Percentiles rank a stretch among this genome's conserved stretches.
Evolutionary conservation across 352 stramenopile genomes (phyloP).

Genomic region (Aphanomyces invadans): DNA sequence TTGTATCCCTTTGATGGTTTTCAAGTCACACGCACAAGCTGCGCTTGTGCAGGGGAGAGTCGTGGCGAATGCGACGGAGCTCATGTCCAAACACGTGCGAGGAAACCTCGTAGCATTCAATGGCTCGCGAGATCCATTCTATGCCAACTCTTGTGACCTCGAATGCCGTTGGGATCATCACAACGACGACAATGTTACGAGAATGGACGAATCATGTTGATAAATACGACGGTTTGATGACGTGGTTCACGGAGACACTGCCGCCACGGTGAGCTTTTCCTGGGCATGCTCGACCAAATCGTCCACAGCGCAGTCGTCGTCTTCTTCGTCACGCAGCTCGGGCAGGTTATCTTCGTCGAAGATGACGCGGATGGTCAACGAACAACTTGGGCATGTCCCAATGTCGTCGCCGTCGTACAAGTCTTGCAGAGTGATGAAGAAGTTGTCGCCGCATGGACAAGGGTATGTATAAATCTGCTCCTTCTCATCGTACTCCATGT

Average conservation of each 20-base stretch:
- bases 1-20: too few relatives aligned
- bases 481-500: slow-evolving; percentile 95
- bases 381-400: slow-evolving; percentile 94
- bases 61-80: too few relatives aligned
- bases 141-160: too few relatives aligned
- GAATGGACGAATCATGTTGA: background rate
- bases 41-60: too few relatives aligned
- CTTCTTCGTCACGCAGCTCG: slow-evolving; percentile 52
- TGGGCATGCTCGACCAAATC: background rate
- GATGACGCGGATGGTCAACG: slow-evolving; percentile 92
- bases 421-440: slow-evolving; percentile 81
- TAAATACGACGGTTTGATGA: background rate
- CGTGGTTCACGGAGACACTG: background rate
- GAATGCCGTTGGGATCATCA: too few relatives aligned
- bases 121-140: too few relatives aligned
- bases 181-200: too few relatives aligned
- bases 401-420: slow-evolving; percentile 95
- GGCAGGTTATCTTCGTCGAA: slow-evolving; percentile 88
- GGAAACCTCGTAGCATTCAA: too few relatives aligned
- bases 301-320: background rate
- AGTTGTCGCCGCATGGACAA: slow-evolving; percentile 96
- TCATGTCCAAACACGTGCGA: too few relatives aligned
- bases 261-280: background rate
- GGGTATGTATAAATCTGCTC: slow-evolving; percentile 95
- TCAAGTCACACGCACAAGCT: too few relatives aligned